These are phyloP conservation scores for Fusarium palustre DNA, from an alignment of 2,329 filamentous ascomycete genomes.

Conservation along the genomic window DNA sequence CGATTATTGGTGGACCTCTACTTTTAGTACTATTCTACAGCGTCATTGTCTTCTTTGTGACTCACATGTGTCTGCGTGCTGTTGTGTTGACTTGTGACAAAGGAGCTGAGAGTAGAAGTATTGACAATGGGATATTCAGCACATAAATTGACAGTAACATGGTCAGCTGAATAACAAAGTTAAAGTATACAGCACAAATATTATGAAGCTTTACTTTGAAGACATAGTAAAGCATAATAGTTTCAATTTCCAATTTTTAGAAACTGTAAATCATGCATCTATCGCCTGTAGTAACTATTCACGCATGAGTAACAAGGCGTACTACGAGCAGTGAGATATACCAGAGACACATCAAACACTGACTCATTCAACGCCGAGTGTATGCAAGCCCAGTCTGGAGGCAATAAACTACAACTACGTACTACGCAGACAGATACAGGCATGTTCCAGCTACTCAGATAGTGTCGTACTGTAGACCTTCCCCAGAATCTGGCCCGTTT, in stretches of 20 bases:
- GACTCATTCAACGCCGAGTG: neutral
- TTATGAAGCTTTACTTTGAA: too few relatives aligned
- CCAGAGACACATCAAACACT: neutral
- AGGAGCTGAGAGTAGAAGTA: neutral
- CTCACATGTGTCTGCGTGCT: neutral
- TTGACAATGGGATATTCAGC: neutral
- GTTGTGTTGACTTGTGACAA: neutral
- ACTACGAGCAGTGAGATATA: neutral
- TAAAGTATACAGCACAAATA: neutral
- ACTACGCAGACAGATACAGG: neutral
- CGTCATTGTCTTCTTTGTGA: neutral
- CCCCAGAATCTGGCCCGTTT: conserved; percentile 28
- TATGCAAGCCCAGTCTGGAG: neutral
- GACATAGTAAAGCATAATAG: neutral
- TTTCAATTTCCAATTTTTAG: neutral
- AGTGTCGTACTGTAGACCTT: conserved; percentile 1
- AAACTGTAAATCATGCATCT: neutral
- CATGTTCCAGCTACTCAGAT: neutral
- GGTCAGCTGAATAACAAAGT: neutral
- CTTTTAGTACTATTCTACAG: rapidly evolving
- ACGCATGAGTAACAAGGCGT: neutral
- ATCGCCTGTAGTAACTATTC: neutral
- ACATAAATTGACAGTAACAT: neutral
- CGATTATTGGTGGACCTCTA: rapidly evolving
- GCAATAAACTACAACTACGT: neutral